Evolutionary conservation across 2,329 filamentous ascomycete genomes (phyloP).

Genomic region (Penicillium brasilianum): DNA sequence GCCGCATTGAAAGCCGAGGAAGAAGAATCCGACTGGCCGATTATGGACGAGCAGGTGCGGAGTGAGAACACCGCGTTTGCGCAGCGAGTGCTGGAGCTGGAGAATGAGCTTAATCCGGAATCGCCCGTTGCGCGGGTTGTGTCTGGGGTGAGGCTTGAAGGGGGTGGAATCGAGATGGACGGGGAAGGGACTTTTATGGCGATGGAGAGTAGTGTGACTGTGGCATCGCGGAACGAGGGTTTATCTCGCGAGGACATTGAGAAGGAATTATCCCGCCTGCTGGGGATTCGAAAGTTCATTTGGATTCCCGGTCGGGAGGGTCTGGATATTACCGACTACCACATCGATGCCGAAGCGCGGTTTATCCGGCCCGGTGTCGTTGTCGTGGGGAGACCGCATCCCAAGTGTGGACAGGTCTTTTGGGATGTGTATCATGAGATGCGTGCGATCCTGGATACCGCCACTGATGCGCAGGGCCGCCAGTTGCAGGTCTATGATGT

Average conservation of each 20-base stretch:
- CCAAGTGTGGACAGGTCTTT: slow-evolving; percentile 23
- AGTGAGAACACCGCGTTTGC: slow-evolving; percentile 29
- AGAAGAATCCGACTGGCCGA: slow-evolving; percentile 22
- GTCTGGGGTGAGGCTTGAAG: slow-evolving; percentile 35
- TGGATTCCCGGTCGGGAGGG: slow-evolving; percentile 40
- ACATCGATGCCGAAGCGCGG: slow-evolving; percentile 38
- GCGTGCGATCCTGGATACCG: slow-evolving; percentile 24
- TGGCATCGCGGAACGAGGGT: slow-evolving; percentile 37
- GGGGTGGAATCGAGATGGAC: slow-evolving; percentile 42
- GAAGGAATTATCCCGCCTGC: slow-evolving; percentile 29
- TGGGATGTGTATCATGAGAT: slow-evolving; percentile 36
- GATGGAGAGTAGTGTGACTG: slow-evolving; percentile 41
- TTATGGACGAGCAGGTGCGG: slow-evolving; percentile 16
- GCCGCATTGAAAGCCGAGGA: slow-evolving; percentile 5
- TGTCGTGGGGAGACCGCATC: slow-evolving; percentile 33
- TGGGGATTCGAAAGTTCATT: slow-evolving; percentile 39
- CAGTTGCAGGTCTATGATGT: slow-evolving; percentile 31
- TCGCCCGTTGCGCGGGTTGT: slow-evolving; percentile 18
- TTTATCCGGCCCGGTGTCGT: slow-evolving; percentile 37
- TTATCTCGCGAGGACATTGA: slow-evolving; percentile 32
- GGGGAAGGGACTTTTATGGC: slow-evolving; percentile 43
- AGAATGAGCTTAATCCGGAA: slow-evolving; percentile 13
- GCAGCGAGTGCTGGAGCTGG: slow-evolving; percentile 21
- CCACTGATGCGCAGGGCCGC: slow-evolving; percentile 33
- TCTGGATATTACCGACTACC: slow-evolving; percentile 42